These are phyloP conservation scores for Micractinium sp. DNA, from an alignment of 139 green algal genomes.

Conservation along the genomic window DNA sequence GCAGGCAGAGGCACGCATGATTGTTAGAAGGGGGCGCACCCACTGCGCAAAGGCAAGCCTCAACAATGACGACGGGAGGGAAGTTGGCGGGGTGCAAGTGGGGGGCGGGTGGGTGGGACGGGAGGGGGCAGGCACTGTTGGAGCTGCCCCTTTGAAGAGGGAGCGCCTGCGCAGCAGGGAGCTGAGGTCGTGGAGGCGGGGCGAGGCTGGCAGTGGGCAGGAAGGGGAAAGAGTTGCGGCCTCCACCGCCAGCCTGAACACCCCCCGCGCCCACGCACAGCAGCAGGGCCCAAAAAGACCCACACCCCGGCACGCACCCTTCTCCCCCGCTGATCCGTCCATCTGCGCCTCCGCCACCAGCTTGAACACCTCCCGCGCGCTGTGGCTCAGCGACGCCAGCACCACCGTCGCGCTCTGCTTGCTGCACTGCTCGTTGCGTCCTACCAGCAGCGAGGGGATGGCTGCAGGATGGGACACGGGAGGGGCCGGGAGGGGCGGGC, in stretches of 20 bases:
- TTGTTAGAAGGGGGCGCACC: too few species aligned
- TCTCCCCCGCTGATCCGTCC: conserved; percentile 31
- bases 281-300: too few species aligned
- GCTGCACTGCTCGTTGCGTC: conserved; percentile 50
- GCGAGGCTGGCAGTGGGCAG: too few species aligned
- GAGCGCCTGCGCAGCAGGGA: too few species aligned
- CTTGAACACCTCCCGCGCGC: conserved; percentile 76
- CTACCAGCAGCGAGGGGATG: conserved; percentile 60
- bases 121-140: too few species aligned
- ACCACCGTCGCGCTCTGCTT: conserved; percentile 68
- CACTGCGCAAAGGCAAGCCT: too few species aligned
- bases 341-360: conserved; percentile 76
- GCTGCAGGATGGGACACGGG: neutral
- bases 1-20: neutral
- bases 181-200: too few species aligned
- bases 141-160: too few species aligned
- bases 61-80: neutral
- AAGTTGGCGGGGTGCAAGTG: too few species aligned
- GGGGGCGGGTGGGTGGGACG: neutral
- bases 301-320: neutral
- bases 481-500: neutral
- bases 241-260: too few species aligned
- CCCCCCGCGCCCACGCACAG: too few species aligned
- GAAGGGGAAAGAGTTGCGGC: too few species aligned
- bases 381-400: conserved; percentile 68